Evolutionary conservation across 371 early-diverging fungal genomes (phyloP), one percentile per base, ranked within the genome.

Genomic region (Mucor saturninus): DNA sequence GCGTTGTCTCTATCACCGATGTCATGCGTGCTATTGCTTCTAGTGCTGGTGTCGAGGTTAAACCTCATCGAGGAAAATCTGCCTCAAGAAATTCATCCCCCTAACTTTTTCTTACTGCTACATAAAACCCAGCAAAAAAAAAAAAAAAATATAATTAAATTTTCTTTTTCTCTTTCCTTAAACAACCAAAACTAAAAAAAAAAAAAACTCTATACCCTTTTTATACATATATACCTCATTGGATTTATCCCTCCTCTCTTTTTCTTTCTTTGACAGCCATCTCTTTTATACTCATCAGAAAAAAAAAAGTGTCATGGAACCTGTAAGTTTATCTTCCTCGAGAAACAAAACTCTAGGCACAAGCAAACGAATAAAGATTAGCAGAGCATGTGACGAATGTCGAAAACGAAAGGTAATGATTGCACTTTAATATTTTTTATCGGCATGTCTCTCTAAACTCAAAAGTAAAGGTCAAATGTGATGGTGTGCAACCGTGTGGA

Each of bases 1-100:
- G 93, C 6, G 87, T 93, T 13, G 85, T 93, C 8, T 89, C 89
- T 13, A 71, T 93, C 14, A 93, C 92, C 14, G 93, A 93, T 63
- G 76, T 92, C 4, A 74, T 91, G 64, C 77, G 85, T 14, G 75
- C 83, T 28, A 62, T 92, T 62, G 75, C 76, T 0, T 79, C 83
- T 8, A 59, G 39, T 11, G 59, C 45, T 28, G 68, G 68, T 29
- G 35, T 68, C 15, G 51, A 58, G 6, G 42, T 61, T 5, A 53
- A 68, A n/a, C 63, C 56, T n/a, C 35, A 53, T 39, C 21, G 21
- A 0, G 21, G 21, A 21, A 21, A 21, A 21, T 21, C 21, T 21
- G 21, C 21, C 21, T 21, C 21, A 21, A 21, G 21, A 21, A 21
- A 21, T 21, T 21, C 21, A 21, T 21, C 21, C 21, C 21, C 21